phyloP scores from a whole-genome alignment of 129 eudicot species.

The Kitagawia praeruptora region DNA sequence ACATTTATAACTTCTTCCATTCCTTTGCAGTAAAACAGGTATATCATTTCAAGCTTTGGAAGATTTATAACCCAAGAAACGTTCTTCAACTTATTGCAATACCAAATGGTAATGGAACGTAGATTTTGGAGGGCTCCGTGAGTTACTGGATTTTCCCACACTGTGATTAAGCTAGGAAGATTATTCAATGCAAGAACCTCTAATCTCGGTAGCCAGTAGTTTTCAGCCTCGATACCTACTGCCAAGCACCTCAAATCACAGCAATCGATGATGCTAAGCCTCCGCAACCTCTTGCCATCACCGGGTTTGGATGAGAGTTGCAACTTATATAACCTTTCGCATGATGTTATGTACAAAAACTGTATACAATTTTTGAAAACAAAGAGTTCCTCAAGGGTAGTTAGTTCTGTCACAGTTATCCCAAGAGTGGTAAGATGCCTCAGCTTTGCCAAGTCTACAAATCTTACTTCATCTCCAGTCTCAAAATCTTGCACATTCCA shows the following conservation, averaged over 20 bases:
- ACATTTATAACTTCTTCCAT: constrained; percentile 31
- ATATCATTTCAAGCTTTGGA: constrained; percentile 31
- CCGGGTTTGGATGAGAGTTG: constrained; percentile 20
- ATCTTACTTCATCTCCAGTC: neutral
- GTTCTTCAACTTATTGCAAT: constrained; percentile 25
- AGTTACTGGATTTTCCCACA: constrained; percentile 28
- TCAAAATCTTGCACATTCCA: constrained; percentile 20
- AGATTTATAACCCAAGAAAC: constrained; percentile 35
- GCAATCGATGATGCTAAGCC: constrained; percentile 30
- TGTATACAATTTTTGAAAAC: constrained; percentile 11
- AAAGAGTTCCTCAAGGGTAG: constrained; percentile 20
- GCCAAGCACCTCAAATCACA: constrained; percentile 24
- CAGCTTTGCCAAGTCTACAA: constrained; percentile 5
- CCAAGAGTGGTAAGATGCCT: constrained; percentile 23
- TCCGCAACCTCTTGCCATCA: constrained; percentile 31
- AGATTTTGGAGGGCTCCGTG: constrained; percentile 23
- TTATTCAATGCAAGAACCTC: constrained; percentile 30
- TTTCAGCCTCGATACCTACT: constrained; percentile 12
- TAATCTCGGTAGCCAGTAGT: constrained; percentile 21
- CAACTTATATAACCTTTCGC: constrained; percentile 24
- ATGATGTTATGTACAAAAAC: constrained; percentile 30
- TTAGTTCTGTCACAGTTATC: constrained; percentile 21
- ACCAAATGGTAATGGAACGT: neutral
- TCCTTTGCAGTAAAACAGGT: constrained; percentile 35
- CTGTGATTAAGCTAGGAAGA: constrained; percentile 24